Evolutionary conservation across 345 rosid genomes (phyloP).

Genomic region (Dipteronia dyeriana): DNA sequence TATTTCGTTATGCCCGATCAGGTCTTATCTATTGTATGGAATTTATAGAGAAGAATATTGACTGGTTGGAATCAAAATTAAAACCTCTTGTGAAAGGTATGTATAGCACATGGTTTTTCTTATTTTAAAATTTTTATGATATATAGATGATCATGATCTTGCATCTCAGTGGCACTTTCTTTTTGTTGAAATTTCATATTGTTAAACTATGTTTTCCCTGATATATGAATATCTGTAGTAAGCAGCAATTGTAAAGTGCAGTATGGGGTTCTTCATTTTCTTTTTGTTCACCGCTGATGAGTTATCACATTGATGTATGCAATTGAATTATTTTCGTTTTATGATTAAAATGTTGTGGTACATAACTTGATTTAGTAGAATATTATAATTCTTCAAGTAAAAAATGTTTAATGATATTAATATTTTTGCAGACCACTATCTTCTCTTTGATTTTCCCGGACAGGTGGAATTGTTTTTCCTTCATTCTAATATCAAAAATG

Average conservation of each 20-base stretch:
- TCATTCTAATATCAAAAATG: conserved; percentile 75
- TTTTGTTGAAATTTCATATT: too few relatives aligned
- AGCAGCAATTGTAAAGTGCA: background rate
- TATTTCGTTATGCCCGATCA: conserved; percentile 22
- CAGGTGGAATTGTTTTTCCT: conserved; percentile 93
- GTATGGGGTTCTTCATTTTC: background rate
- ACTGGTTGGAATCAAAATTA: conserved; percentile 83
- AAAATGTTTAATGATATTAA: conserved; percentile 17
- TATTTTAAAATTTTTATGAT: background rate
- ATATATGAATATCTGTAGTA: background rate
- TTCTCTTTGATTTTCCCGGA: conserved; percentile 96
- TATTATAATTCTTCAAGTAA: background rate
- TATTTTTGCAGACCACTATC: conserved; percentile 79
- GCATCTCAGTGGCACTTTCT: background rate
- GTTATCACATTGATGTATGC: background rate
- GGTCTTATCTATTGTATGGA: conserved; percentile 93
- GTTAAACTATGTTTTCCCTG: background rate
- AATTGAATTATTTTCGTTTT: background rate
- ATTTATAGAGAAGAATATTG: conserved; percentile 84
- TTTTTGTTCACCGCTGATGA: background rate
- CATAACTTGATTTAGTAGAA: background rate
- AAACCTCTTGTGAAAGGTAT: conserved; percentile 82
- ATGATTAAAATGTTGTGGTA: background rate
- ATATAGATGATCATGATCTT: background rate
- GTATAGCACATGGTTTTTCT: conserved; percentile 5